Conservation (phyloP, 305 asterid species). For the Solanum hybrid region DNA sequence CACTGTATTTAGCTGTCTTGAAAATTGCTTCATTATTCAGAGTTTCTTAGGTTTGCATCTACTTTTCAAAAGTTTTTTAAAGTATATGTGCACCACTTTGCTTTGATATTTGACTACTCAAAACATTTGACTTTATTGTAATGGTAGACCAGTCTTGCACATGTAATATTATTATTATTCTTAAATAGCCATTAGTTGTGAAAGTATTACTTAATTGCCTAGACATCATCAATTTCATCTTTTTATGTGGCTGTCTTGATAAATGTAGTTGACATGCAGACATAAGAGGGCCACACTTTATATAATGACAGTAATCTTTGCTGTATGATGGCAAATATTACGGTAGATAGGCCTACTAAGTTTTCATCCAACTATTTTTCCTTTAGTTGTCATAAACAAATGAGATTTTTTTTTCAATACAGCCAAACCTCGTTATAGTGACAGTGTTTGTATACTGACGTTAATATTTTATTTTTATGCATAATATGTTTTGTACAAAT, state of each 20-base stretch:
- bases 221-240: conserved; percentile 3
- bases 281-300: not conserved
- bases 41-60: conserved; percentile 5
- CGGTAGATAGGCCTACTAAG: not conserved
- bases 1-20: conserved; percentile 3
- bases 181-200: not conserved
- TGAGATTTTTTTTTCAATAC: not conserved
- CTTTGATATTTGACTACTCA: conserved; percentile 26
- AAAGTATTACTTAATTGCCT: not conserved
- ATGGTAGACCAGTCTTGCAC: conserved; percentile 16
- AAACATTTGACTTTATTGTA: conserved; percentile 34
- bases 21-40: conserved; percentile 13
- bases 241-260: conserved; percentile 5
- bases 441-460: not conserved
- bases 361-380: not conserved
- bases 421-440: not conserved
- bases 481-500: not conserved
- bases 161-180: not conserved
- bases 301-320: not conserved
- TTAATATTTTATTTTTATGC: not conserved
- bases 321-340: not conserved
- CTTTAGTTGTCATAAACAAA: not conserved
- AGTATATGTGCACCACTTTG: conserved; percentile 10
- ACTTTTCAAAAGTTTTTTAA: conserved; percentile 9
- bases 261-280: conserved; percentile 8